Evolutionary conservation across 768 basidiomycete genomes (phyloP).

Genomic region (Xerocomus spinulosus): DNA sequence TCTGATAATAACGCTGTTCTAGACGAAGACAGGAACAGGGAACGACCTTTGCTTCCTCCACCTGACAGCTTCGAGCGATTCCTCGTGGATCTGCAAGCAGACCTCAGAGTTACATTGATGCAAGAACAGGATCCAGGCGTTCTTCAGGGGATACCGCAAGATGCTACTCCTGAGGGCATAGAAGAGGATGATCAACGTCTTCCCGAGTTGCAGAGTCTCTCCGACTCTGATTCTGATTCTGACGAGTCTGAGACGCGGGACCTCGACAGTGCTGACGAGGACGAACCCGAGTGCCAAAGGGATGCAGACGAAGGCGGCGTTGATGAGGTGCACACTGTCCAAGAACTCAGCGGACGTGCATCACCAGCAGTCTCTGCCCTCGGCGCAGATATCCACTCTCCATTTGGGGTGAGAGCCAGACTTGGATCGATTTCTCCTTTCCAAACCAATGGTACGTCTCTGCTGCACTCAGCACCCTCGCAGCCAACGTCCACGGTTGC

Average conservation of each 20-base stretch:
- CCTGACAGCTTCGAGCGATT: conserved; percentile 81
- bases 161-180: conserved; percentile 7
- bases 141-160: conserved; percentile 3
- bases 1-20: conserved; percentile 3
- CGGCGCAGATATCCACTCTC: conserved; percentile 9
- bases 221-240: conserved; percentile 25
- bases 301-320: conserved; percentile 28
- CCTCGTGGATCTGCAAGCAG: conserved; percentile 70
- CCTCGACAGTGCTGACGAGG: conserved; percentile 20
- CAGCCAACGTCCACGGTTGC: conserved; percentile 12
- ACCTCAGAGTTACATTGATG: conserved; percentile 60
- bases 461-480: background rate
- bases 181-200: conserved; percentile 15
- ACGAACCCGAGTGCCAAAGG: conserved; percentile 28
- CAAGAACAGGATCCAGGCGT: conserved; percentile 26
- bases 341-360: conserved; percentile 21
- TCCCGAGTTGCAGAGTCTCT: conserved; percentile 24
- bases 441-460: background rate
- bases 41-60: conserved; percentile 30
- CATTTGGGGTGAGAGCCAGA: conserved; percentile 5
- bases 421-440: conserved; percentile 6
- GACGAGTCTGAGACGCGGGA: conserved; percentile 19
- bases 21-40: conserved; percentile 11
- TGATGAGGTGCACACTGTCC: conserved; percentile 21
- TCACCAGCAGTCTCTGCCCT: conserved; percentile 25